phyloP scores from a whole-genome alignment of 2,329 filamentous ascomycete genomes.

The Cladosporium sp. region DNA sequence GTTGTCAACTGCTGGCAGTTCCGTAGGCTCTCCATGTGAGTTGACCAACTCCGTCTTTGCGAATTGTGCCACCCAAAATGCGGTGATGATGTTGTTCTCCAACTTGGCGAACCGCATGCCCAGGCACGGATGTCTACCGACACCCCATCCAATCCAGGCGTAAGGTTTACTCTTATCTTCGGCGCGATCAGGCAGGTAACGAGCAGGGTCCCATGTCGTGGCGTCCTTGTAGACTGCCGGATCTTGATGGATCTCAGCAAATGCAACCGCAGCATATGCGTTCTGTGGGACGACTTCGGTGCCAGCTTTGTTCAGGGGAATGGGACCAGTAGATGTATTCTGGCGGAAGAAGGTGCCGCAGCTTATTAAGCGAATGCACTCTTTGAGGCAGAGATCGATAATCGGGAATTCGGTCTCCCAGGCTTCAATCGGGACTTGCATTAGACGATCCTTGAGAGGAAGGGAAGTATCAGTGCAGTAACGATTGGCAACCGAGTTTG shows the following conservation, averaged over 20 bases:
- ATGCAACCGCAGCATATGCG: slow-evolving; percentile 43
- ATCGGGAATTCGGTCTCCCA: slow-evolving; percentile 54
- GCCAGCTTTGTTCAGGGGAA: slow-evolving; percentile 40
- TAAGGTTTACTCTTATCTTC: slow-evolving; percentile 43
- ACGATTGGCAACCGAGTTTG: slow-evolving; percentile 41
- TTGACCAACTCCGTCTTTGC: slow-evolving; percentile 46
- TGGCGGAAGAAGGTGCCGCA: slow-evolving; percentile 48
- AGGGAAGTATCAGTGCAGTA: slow-evolving; percentile 34
- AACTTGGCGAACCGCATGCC: slow-evolving; percentile 48
- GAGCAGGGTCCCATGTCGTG: slow-evolving; percentile 45
- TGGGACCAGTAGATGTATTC: slow-evolving; percentile 44
- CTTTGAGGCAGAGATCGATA: slow-evolving; percentile 49
- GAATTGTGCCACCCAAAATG: slow-evolving; percentile 47
- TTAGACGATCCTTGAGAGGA: slow-evolving; percentile 36
- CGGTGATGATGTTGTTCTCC: slow-evolving; percentile 47
- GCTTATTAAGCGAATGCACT: slow-evolving; percentile 49
- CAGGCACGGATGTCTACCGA: slow-evolving; percentile 41
- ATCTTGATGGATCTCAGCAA: slow-evolving; percentile 49
- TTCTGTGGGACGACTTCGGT: slow-evolving; percentile 48
- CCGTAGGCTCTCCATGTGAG: slow-evolving; percentile 31
- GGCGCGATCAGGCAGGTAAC: slow-evolving; percentile 44
- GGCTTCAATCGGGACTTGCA: slow-evolving; percentile 44
- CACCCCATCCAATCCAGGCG: slow-evolving; percentile 35
- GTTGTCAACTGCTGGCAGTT: slow-evolving; percentile 31
- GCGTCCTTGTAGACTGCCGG: slow-evolving; percentile 47